phyloP scores from a whole-genome alignment of 176 grass and related monocot genomes.

The Carex scoparia region DNA sequence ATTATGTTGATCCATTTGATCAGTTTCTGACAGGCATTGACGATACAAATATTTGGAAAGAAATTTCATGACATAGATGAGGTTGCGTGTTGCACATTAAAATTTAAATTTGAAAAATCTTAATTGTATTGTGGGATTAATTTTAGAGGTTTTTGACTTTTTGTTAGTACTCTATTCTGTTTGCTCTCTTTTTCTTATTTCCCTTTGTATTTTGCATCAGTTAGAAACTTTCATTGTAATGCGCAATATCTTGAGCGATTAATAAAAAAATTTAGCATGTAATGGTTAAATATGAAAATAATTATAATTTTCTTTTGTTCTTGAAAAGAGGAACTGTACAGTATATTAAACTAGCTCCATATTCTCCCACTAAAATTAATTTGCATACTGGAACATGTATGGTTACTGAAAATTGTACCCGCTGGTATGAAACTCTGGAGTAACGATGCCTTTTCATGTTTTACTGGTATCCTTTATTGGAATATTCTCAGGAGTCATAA shows the following conservation, averaged over 20 bases:
- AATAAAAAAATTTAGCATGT: background rate
- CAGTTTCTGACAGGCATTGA: background rate
- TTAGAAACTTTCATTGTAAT: background rate
- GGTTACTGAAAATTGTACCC: background rate
- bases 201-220: background rate
- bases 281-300: background rate
- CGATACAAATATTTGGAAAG: background rate
- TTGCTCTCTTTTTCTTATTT: background rate
- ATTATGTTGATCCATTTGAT: conserved; percentile 10
- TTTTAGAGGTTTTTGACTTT: background rate
- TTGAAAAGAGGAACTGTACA: background rate
- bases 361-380: background rate
- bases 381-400: background rate
- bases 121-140: background rate
- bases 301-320: background rate
- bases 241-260: background rate
- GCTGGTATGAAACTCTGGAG: background rate
- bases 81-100: background rate
- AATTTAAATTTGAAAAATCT: background rate
- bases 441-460: background rate
- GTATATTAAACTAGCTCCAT: background rate
- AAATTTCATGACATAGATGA: background rate
- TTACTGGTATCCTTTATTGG: background rate
- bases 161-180: background rate
- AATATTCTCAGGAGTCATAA: background rate